Conservation (phyloP, 2,329 filamentous ascomycete genomes). For the Cadophora luteo-olivacea region DNA sequence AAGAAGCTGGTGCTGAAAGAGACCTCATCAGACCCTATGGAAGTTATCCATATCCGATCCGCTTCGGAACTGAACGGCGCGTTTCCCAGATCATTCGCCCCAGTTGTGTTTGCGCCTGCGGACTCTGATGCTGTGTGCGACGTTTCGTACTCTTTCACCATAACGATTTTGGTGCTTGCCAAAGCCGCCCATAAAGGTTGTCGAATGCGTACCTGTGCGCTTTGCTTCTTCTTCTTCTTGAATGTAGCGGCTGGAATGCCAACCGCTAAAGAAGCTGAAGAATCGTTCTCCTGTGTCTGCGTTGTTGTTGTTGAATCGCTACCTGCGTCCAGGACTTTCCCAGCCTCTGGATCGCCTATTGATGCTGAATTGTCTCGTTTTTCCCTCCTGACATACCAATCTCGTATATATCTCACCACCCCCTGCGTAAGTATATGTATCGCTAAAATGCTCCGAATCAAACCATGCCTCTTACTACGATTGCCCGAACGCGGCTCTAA, state of each 20-base stretch:
- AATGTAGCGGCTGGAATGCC: slow-evolving; percentile 56
- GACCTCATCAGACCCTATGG: slow-evolving; percentile 79
- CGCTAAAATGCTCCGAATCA: slow-evolving; percentile 72
- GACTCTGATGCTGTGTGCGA: slow-evolving; percentile 78
- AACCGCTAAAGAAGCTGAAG: slow-evolving; percentile 34
- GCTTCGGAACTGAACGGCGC: slow-evolving; percentile 74
- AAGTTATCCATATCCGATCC: slow-evolving; percentile 80
- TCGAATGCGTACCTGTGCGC: slow-evolving; percentile 85
- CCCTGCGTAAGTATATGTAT: slow-evolving; percentile 80
- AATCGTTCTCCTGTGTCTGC: slow-evolving; percentile 38
- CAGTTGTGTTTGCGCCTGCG: slow-evolving; percentile 75
- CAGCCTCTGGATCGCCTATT: slow-evolving; percentile 67
- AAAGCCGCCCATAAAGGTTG: slow-evolving; percentile 95
- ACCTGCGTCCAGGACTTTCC: slow-evolving; percentile 59
- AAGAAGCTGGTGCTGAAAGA: slow-evolving; percentile 77
- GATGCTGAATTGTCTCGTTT: slow-evolving; percentile 58
- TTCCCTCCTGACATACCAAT: slow-evolving; percentile 70
- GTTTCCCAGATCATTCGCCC: slow-evolving; percentile 78
- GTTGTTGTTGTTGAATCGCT: slow-evolving; percentile 47
- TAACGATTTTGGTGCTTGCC: slow-evolving; percentile 94
- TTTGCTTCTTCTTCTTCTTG: slow-evolving; percentile 90
- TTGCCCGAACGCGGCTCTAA: slow-evolving; percentile 49
- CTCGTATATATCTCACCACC: slow-evolving; percentile 72
- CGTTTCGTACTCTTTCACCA: slow-evolving; percentile 89
- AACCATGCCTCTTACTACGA: slow-evolving; percentile 68